Evolutionary conservation across 169 alveolate genomes (phyloP).

Genomic region (Eimeria acervulina): DNA sequence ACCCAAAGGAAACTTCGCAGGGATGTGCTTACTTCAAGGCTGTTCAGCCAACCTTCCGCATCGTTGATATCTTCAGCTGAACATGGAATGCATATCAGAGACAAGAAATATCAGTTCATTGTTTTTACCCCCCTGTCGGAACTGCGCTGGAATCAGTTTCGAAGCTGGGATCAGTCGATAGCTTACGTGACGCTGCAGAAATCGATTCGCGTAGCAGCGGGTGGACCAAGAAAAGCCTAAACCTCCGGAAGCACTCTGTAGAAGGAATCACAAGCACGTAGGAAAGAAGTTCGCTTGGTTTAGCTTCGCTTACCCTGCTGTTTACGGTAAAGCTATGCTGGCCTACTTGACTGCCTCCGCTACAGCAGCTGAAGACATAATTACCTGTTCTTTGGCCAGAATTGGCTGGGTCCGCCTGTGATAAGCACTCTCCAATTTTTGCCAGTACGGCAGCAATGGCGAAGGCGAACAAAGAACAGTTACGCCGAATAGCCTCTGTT

Average conservation of each 20-base stretch:
- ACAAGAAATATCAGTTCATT: neutral
- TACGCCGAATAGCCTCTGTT: conserved; percentile 3
- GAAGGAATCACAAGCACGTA: neutral
- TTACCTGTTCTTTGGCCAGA: neutral
- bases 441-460: neutral
- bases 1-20: neutral
- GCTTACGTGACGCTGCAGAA: conserved; percentile 31
- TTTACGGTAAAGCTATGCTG: neutral
- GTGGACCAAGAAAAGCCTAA: conserved; percentile 19
- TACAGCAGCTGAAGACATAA: neutral
- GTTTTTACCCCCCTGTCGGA: neutral
- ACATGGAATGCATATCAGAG: neutral
- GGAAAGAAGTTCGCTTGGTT: neutral
- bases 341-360: neutral
- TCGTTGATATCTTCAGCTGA: conserved; percentile 34
- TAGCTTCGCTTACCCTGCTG: neutral
- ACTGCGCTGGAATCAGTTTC: neutral
- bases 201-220: conserved; percentile 20
- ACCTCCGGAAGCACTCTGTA: neutral
- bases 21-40: neutral
- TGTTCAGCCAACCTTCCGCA: neutral
- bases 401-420: neutral
- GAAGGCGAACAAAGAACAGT: conserved; percentile 24
- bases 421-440: conserved; percentile 2
- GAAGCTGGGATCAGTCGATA: neutral